phyloP scores from a whole-genome alignment of 176 grass and related monocot genomes.

The Aegilops bicornis region DNA sequence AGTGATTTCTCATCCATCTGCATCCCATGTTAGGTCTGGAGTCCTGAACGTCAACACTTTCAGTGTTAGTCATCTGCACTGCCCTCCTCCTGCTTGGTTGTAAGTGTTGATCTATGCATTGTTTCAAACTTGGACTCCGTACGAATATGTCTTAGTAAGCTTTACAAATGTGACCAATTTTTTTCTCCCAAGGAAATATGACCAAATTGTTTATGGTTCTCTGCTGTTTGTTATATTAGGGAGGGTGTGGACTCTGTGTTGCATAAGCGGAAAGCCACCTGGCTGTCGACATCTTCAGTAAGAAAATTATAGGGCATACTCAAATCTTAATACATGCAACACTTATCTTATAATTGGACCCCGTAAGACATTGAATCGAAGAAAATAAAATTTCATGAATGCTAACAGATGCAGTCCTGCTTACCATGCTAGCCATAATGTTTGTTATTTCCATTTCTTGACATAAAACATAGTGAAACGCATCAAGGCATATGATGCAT shows the following conservation, averaged over 20 bases:
- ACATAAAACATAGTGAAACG: background rate
- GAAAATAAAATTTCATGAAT: background rate
- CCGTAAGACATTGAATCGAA: background rate
- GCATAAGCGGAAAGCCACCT: constrained; percentile 56
- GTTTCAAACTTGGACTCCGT: constrained; percentile 6
- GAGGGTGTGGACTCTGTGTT: constrained; percentile 30
- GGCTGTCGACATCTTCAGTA: constrained; percentile 79
- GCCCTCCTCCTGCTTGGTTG: constrained; percentile 91
- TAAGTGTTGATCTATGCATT: constrained; percentile 52
- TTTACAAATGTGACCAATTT: background rate
- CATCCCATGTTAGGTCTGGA: constrained; percentile 71
- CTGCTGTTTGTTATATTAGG: constrained; percentile 43
- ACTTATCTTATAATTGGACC: background rate
- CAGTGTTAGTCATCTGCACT: constrained; percentile 82
- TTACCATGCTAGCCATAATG: background rate
- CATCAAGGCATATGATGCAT: constrained; percentile 14
- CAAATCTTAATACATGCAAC: constrained; percentile 8
- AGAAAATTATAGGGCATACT: constrained; percentile 9
- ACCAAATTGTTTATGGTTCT: constrained; percentile 9
- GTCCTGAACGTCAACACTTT: constrained; percentile 69
- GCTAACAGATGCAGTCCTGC: background rate
- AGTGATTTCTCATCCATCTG: constrained; percentile 25
- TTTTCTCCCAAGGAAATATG: constrained; percentile 1
- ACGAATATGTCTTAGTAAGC: background rate
- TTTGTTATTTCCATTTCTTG: background rate